A percentile compares a stretch with the other conserved stretches of the same genome.
Conservation (phyloP, 2,329 filamentous ascomycete species). For the Trichoderma atrobrunneum region DNA sequence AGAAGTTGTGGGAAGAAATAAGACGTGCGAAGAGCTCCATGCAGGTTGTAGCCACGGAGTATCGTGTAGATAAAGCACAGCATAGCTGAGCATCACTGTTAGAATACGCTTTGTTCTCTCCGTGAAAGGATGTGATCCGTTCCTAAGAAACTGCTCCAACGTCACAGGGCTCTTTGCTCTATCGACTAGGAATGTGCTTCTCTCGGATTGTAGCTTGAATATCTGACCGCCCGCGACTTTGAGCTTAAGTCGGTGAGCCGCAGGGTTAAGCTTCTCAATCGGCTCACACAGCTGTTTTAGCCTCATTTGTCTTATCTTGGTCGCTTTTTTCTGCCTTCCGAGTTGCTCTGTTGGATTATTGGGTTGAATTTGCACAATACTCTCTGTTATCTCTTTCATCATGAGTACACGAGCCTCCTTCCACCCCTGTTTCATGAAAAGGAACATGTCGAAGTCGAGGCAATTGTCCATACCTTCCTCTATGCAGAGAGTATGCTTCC, state of each 20-base stretch:
- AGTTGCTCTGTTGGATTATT: no score
- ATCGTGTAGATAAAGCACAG: not conserved
- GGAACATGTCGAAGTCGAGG: not conserved
- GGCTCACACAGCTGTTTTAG: not conserved
- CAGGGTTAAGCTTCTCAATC: not conserved
- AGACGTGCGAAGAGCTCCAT: not conserved
- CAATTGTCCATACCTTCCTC: not conserved
- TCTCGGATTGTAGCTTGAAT: not conserved
- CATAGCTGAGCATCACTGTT: not conserved
- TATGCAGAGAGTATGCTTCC: not conserved
- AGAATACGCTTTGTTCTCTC: not conserved
- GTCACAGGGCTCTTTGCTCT: not conserved
- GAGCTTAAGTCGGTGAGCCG: not conserved
- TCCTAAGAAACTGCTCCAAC: not conserved
- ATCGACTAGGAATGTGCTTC: not conserved
- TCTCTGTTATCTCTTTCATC: not conserved
- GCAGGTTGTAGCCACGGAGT: not conserved
- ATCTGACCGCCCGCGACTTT: not conserved
- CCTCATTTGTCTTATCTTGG: not conserved
- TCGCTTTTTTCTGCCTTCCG: not conserved
- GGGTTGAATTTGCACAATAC: not conserved
- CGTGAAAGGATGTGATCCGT: not conserved
- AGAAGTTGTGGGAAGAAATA: not conserved
- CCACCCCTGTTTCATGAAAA: not conserved
- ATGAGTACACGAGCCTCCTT: not conserved